Evolutionary conservation across 345 rosid species (phyloP).

Genomic region (Populus davidiana): DNA sequence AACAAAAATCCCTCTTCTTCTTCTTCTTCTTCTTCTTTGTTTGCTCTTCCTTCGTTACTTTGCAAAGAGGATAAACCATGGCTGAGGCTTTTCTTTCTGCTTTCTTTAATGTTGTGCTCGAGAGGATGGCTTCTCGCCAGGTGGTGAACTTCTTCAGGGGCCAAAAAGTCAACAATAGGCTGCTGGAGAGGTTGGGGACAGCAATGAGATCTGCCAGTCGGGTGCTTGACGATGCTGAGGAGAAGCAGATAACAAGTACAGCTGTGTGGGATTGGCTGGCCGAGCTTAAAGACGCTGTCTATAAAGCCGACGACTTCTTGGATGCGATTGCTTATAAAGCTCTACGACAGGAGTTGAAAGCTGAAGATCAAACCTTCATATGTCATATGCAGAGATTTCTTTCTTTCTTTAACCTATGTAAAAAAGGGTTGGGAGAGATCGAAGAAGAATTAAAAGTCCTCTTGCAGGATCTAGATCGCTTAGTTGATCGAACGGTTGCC

Average conservation of each 20-base stretch:
- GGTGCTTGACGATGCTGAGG: constrained; percentile 3
- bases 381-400: too few relatives aligned
- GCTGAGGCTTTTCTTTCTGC: too few relatives aligned
- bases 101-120: too few relatives aligned
- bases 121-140: too few relatives aligned
- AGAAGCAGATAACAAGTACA: not conserved
- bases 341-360: not conserved
- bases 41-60: too few relatives aligned
- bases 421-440: not conserved
- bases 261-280: not conserved
- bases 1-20: too few relatives aligned
- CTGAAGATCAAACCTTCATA: not conserved
- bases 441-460: not conserved
- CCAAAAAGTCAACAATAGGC: too few relatives aligned
- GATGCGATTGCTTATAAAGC: not conserved
- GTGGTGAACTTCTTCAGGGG: too few relatives aligned
- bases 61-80: too few relatives aligned
- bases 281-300: not conserved
- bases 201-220: not conserved
- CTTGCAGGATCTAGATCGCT: too few relatives aligned
- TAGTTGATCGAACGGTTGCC: not conserved
- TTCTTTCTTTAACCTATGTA: too few relatives aligned
- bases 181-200: not conserved
- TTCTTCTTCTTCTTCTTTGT: too few relatives aligned
- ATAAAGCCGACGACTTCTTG: constrained; percentile 5